A percentile compares a stretch with the other conserved stretches of the same genome.
phyloP scores from a whole-genome alignment of 2,329 filamentous ascomycete genomes.

The Dactylellina haptotyla region DNA sequence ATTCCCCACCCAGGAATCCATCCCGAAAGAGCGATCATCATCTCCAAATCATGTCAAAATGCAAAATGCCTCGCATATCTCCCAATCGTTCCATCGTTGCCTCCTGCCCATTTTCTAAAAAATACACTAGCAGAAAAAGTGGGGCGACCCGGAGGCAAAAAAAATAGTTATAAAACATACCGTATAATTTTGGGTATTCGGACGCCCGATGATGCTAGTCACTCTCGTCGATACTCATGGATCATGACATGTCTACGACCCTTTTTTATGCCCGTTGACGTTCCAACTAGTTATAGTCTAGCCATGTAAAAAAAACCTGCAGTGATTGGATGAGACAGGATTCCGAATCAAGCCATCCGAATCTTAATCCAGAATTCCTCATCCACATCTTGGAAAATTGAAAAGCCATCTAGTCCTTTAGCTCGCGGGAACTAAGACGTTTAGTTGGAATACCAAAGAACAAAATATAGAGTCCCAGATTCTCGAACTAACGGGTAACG shows the following conservation, averaged over 20 bases:
- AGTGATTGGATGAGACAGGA: slow-evolving; percentile 29
- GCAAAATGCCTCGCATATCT: neutral
- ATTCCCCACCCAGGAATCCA: slow-evolving; percentile 3
- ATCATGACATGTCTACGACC: neutral
- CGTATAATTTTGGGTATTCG: slow-evolving; percentile 18
- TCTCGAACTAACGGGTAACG: slow-evolving; percentile 1
- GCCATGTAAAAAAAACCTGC: neutral
- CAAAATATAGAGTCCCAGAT: neutral
- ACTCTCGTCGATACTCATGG: slow-evolving; percentile 17
- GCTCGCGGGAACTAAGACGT: slow-evolving; percentile 32
- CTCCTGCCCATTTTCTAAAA: neutral
- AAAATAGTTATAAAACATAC: neutral
- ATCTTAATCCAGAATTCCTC: neutral
- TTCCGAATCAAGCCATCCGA: slow-evolving; percentile 8
- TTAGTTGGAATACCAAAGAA: neutral
- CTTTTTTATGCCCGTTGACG: neutral
- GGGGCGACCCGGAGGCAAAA: neutral
- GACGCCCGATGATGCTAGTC: slow-evolving; percentile 42
- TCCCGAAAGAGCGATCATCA: neutral
- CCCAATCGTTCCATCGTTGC: neutral
- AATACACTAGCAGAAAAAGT: neutral
- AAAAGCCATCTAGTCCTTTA: slow-evolving; percentile 4
- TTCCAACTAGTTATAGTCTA: slow-evolving; percentile 3
- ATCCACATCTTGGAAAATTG: neutral
- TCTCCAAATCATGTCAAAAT: no score